These are phyloP conservation scores for Linum lewisii DNA, from an alignment of 345 rosid species.

Conservation along the genomic window DNA sequence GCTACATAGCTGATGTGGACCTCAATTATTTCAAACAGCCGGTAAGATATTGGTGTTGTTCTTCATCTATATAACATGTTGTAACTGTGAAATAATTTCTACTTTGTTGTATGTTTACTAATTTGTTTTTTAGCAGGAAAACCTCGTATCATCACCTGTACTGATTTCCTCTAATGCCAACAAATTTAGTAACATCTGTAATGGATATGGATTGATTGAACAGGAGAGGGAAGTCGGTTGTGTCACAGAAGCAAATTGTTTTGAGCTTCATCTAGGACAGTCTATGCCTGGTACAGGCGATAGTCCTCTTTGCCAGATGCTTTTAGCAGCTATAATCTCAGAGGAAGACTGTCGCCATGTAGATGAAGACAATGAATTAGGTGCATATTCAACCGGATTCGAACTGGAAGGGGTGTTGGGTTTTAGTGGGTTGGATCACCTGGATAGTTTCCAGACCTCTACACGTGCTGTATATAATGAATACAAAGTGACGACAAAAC, in stretches of 20 bases:
- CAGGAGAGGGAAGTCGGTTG: conserved; percentile 21
- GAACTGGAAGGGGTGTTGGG: conserved; percentile 50
- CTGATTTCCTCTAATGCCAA: conserved; percentile 19
- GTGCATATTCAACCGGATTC: conserved; percentile 45
- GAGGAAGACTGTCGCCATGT: conserved; percentile 49
- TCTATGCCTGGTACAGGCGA: conserved; percentile 27
- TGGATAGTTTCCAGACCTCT: conserved; percentile 30
- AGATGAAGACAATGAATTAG: conserved; percentile 39
- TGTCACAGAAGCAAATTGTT: conserved; percentile 15
- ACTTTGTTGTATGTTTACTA: neutral
- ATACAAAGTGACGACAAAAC: conserved; percentile 37
- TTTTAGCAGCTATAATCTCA: conserved; percentile 72
- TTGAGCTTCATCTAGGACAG: conserved; percentile 28
- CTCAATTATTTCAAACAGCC: conserved; percentile 57
- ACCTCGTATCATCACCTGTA: conserved; percentile 19
- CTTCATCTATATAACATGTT: neutral
- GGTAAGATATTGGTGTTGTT: conserved; percentile 32
- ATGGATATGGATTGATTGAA: conserved; percentile 29
- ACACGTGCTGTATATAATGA: conserved; percentile 34
- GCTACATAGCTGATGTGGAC: conserved; percentile 58
- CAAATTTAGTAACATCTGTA: conserved; percentile 15
- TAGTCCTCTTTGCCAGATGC: conserved; percentile 63
- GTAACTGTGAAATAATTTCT: neutral
- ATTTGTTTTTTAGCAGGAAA: conserved; percentile 27
- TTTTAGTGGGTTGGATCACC: conserved; percentile 42